A percentile compares a stretch with the other conserved stretches of the same genome.
Conservation (phyloP, 352 stramenopile genomes). For the Pythium rishiriense region DNA sequence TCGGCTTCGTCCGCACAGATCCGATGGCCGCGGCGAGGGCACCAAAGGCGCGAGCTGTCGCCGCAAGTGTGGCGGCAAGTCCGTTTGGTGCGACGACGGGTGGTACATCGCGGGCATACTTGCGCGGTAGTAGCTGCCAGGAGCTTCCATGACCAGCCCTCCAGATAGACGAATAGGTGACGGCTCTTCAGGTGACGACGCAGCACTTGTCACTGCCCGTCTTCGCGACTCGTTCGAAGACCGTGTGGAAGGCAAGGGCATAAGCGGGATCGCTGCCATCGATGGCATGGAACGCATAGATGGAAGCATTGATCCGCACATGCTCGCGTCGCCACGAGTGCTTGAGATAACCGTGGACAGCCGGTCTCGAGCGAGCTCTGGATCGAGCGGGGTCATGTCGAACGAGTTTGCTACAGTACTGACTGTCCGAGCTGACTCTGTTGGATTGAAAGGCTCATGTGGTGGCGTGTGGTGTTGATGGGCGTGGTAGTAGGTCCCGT, state of each 20-base stretch:
- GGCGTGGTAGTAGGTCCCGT: constrained; percentile 32
- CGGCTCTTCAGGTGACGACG: constrained; percentile 12
- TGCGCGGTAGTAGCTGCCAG: constrained; percentile 19
- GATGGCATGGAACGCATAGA: constrained; percentile 6
- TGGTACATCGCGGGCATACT: constrained; percentile 12
- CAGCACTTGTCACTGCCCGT: constrained; percentile 13
- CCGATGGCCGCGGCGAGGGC: constrained; percentile 18
- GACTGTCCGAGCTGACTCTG: constrained; percentile 45
- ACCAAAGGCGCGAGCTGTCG: constrained; percentile 21
- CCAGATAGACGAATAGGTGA: constrained; percentile 21
- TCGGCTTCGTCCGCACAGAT: not conserved
- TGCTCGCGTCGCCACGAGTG: constrained; percentile 2
- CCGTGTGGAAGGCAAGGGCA: constrained; percentile 20
- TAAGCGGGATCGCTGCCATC: constrained; percentile 16
- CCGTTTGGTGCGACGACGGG: constrained; percentile 15
- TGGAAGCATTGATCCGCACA: not conserved
- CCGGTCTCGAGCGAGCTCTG: constrained; percentile 17
- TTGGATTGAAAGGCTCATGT: constrained; percentile 43
- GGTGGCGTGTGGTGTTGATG: constrained; percentile 23
- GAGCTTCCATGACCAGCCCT: constrained; percentile 28
- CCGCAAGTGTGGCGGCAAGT: constrained; percentile 12
- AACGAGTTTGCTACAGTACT: constrained; percentile 62
- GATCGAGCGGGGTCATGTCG: constrained; percentile 27
- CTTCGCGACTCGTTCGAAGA: constrained; percentile 13
- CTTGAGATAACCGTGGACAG: constrained; percentile 8